Conservation (phyloP, 176 grass and related monocot genomes). For the Rhipidocladum racemiflorum region DNA sequence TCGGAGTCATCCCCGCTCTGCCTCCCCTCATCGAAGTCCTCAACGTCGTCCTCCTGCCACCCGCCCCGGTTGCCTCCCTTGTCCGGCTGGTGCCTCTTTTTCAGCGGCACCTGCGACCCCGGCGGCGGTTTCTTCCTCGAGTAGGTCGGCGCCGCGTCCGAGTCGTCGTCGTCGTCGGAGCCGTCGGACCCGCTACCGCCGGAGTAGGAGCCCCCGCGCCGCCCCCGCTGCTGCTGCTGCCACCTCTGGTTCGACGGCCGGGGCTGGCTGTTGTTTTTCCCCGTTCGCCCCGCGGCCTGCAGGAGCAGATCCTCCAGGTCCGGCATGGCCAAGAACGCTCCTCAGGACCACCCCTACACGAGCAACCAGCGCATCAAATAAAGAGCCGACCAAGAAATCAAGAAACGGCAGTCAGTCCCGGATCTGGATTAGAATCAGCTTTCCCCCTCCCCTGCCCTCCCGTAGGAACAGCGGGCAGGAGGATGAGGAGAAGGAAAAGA, state of each 20-base stretch:
- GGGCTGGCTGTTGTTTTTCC: constrained; percentile 27
- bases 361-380: neutral
- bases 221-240: constrained; percentile 22
- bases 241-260: constrained; percentile 40
- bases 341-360: neutral
- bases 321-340: constrained; percentile 37
- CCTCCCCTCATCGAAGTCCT: constrained; percentile 38
- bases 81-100: constrained; percentile 69
- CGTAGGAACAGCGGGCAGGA: neutral
- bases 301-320: constrained; percentile 68
- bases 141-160: constrained; percentile 46
- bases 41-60: constrained; percentile 38
- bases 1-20: constrained; percentile 59
- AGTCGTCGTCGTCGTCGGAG: constrained; percentile 49
- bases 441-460: neutral
- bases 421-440: neutral
- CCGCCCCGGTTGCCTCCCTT: constrained; percentile 27
- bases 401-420: neutral
- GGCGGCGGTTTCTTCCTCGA: constrained; percentile 45
- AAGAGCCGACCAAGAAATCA: neutral
- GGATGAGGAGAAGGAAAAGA: neutral
- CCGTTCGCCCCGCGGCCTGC: constrained; percentile 72
- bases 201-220: constrained; percentile 37
- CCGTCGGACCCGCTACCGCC: constrained; percentile 62
- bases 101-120: constrained; percentile 74